Evolutionary conservation across 164 flowering plant genomes (phyloP).

Genomic region (Saururus chinensis): DNA sequence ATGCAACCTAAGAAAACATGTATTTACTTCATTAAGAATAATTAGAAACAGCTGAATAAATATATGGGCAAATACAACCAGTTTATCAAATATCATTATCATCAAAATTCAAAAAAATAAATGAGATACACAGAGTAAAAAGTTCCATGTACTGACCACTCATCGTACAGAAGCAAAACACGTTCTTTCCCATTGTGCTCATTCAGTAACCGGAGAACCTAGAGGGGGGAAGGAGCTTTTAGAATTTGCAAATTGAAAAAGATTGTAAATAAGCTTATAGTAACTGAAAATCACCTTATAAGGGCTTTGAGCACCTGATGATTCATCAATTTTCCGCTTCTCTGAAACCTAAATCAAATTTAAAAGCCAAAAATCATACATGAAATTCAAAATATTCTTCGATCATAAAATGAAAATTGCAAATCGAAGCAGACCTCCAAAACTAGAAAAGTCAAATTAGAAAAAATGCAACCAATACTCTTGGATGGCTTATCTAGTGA

Average conservation of each 20-base stretch:
- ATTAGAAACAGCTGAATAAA: too few relatives aligned
- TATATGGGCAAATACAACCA: too few relatives aligned
- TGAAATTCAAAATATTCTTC: not conserved
- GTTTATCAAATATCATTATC: too few relatives aligned
- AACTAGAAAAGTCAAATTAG: slow-evolving; percentile 51
- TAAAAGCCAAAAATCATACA: not conserved
- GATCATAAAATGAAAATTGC: not conserved
- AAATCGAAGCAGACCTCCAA: slow-evolving; percentile 49
- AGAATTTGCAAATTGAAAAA: not conserved
- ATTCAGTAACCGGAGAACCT: slow-evolving; percentile 80
- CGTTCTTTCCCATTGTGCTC: slow-evolving; percentile 76
- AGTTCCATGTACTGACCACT: slow-evolving; percentile 44
- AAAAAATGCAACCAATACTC: slow-evolving; percentile 8
- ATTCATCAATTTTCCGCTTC: slow-evolving; percentile 32
- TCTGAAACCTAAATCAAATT: slow-evolving; percentile 59
- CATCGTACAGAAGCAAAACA: slow-evolving; percentile 59
- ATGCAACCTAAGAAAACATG: too few relatives aligned
- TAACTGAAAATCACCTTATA: slow-evolving; percentile 36
- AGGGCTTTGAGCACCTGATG: slow-evolving; percentile 23
- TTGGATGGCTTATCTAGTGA: slow-evolving; percentile 4
- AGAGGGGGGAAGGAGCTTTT: slow-evolving; percentile 5
- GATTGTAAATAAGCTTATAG: not conserved
- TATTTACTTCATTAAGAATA: too few relatives aligned
- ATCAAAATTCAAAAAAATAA: not conserved
- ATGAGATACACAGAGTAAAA: not conserved